Percentiles rank a stretch among this genome's conserved stretches.
Evolutionary conservation across 352 stramenopile species (phyloP).

Genomic region (Globisporangium radiosum): DNA sequence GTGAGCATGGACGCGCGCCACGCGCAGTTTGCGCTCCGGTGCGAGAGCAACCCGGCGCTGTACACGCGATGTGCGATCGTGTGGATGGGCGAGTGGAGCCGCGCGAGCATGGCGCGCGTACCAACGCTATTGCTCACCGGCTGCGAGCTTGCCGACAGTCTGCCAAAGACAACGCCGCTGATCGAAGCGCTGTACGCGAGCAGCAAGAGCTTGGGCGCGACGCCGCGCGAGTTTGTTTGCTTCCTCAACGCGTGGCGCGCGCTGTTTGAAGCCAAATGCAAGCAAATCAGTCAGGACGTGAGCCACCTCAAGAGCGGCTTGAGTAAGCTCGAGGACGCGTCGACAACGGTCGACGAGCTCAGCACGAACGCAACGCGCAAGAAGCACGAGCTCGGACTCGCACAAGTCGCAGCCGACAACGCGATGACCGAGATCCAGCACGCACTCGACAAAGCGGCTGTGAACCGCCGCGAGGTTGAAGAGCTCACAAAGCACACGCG

Average conservation of each 20-base stretch:
- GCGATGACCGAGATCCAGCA: conserved; percentile 96
- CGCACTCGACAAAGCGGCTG: conserved; percentile 82
- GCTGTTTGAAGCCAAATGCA: conserved; percentile 73
- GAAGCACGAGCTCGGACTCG: conserved; percentile 83
- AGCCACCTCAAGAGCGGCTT: conserved; percentile 86
- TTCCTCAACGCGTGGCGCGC: conserved; percentile 80
- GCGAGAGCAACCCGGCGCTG: conserved; percentile 91
- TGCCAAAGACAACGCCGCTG: conserved; percentile 46
- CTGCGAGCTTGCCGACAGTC: conserved; percentile 49
- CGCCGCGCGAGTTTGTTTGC: conserved; percentile 77
- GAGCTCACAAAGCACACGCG: conserved; percentile 88
- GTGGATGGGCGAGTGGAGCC: conserved; percentile 92
- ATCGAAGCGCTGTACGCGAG: conserved; percentile 59
- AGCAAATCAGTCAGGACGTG: conserved; percentile 84
- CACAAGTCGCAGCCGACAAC: conserved; percentile 86
- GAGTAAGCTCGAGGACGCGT: conserved; percentile 88
- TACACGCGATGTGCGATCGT: conserved; percentile 89
- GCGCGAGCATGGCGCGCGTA: conserved; percentile 62
- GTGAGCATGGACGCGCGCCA: conserved; percentile 69
- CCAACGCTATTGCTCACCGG: conserved; percentile 64
- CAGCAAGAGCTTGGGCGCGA: conserved; percentile 64
- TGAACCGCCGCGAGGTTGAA: conserved; percentile 88
- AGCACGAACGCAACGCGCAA: conserved; percentile 84
- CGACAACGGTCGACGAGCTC: conserved; percentile 88
- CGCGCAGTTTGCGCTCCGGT: conserved; percentile 78